A percentile compares a stretch with the other conserved stretches of the same genome.
Conservation (phyloP, 257 asterid species). For the Nicotiana noctiflora region DNA sequence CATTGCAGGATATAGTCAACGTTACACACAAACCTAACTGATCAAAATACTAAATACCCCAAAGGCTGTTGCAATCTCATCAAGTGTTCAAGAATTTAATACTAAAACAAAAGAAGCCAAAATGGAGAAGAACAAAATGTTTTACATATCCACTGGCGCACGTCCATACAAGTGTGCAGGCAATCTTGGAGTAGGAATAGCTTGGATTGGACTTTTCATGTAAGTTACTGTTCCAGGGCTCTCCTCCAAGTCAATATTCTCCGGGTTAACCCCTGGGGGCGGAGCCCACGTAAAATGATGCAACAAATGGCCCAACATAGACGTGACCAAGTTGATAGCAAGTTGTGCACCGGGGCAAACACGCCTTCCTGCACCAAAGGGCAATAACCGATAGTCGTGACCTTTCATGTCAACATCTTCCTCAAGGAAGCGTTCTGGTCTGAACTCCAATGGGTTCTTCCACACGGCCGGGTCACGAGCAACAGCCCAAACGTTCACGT, state of each 20-base stretch:
- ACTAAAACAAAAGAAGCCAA: neutral
- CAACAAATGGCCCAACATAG: slow-evolving; percentile 72
- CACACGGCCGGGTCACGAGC: slow-evolving; percentile 70
- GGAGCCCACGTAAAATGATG: slow-evolving; percentile 62
- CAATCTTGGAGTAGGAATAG: slow-evolving; percentile 59
- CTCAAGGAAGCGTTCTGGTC: slow-evolving; percentile 77
- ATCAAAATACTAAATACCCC: neutral
- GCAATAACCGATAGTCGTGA: slow-evolving; percentile 60
- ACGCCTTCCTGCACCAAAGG: slow-evolving; percentile 80
- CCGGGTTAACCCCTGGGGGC: slow-evolving; percentile 41
- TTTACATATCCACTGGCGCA: slow-evolving; percentile 12
- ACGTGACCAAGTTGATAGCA: slow-evolving; percentile 52
- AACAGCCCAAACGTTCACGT: slow-evolving; percentile 75
- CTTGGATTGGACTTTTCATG: slow-evolving; percentile 69
- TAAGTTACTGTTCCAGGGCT: slow-evolving; percentile 79
- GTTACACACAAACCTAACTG: neutral
- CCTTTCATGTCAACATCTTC: slow-evolving; percentile 87
- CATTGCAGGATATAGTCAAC: neutral
- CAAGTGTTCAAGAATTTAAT: neutral
- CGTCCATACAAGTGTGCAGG: slow-evolving; percentile 54
- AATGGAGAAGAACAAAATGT: neutral
- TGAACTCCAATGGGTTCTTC: slow-evolving; percentile 59
- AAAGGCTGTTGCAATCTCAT: neutral
- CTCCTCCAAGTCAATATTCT: slow-evolving; percentile 77
- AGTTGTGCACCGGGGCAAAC: slow-evolving; percentile 83